Evolutionary conservation across 768 basidiomycete species (phyloP), one percentile per base, ranked within the genome.

Genomic region (Lentinula lateritia): DNA sequence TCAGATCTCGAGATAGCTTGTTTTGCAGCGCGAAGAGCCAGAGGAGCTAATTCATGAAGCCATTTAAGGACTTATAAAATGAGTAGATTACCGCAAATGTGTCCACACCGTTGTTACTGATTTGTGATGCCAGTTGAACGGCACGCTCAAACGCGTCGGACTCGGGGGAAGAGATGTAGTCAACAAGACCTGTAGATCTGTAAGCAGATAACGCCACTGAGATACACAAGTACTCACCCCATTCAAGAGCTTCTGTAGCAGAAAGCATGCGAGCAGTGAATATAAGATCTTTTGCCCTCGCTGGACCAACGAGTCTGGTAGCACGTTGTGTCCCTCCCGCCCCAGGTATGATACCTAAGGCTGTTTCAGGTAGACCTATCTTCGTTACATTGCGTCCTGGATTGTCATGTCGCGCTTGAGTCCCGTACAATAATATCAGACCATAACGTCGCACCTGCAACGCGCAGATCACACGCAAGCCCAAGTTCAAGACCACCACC

Each of bases 401-500:
- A 56, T 52, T 43, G 62, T 55, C 52, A 46, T 18, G 39, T 28
- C 5, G 42, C 46, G 34, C 23, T 54, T 43, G 12, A 41, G 34
- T 38, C 28, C 28, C 28, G 28, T 28, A 28, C 38, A 23, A 13
- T 42, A 32, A 35, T 6, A 36, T 36, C 16, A 20, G 34, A 5
- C 16, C 12, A 45, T 38, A 46, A 36, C n/a, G 45, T 3, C 79
- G 61, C 73, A 93, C 94, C 92, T 62, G 90, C 94, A 32, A 96
- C 87, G 38, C 95, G 84, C 68, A 98, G 73, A 77, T 98, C 95
- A 74, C 93, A 96, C 2, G 92, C 89, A 58, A 98, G 80, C 61
- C 88, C 82, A 61, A 97, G 73, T 72, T 98, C 95, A 34, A 95
- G 79, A 1, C 95, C 95, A n/a, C 95, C 95, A 9, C 95, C 95